Evolutionary conservation across 371 early-diverging fungal genomes (phyloP).

Genomic region (Mucor indicus): DNA sequence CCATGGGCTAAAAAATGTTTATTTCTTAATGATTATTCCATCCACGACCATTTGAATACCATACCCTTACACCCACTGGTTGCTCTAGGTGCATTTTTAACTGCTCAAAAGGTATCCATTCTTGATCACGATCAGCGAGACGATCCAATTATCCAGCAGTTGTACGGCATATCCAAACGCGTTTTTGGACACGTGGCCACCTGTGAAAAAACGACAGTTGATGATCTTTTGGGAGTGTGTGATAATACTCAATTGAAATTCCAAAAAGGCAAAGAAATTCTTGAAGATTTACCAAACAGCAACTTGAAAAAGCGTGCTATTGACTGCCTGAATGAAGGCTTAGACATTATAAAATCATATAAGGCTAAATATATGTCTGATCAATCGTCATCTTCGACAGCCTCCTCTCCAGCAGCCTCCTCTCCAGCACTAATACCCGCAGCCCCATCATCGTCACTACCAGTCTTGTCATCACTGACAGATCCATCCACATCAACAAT

Average conservation of each 20-base stretch:
- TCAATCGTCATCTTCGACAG: conserved; percentile 1
- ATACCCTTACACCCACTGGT: conserved; percentile 5
- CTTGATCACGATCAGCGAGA: conserved; percentile 6
- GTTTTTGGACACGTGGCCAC: conserved; percentile 1
- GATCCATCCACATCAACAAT: neutral
- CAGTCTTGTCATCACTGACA: neutral
- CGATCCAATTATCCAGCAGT: conserved; percentile 9
- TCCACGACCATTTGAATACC: conserved; percentile 2
- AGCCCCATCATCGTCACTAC: neutral
- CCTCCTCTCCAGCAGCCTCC: neutral
- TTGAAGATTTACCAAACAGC: conserved; percentile 3
- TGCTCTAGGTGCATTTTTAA: conserved; percentile 9
- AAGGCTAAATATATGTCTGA: conserved; percentile 4
- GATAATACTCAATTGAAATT: conserved; percentile 5
- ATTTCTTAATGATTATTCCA: conserved; percentile 1
- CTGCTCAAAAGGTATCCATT: conserved; percentile 1
- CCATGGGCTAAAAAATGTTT: conserved; percentile 13
- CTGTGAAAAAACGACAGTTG: neutral
- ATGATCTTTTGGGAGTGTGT: conserved; percentile 4
- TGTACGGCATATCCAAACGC: neutral
- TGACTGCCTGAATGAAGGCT: conserved; percentile 11
- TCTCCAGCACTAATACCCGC: neutral
- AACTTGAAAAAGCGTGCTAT: conserved; percentile 6
- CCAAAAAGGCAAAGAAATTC: conserved; percentile 3
- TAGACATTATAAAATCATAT: conserved; percentile 4